These are phyloP conservation scores for Sugiyamaella chiloensis DNA, from an alignment of 805 yeast species.

Conservation along the genomic window DNA sequence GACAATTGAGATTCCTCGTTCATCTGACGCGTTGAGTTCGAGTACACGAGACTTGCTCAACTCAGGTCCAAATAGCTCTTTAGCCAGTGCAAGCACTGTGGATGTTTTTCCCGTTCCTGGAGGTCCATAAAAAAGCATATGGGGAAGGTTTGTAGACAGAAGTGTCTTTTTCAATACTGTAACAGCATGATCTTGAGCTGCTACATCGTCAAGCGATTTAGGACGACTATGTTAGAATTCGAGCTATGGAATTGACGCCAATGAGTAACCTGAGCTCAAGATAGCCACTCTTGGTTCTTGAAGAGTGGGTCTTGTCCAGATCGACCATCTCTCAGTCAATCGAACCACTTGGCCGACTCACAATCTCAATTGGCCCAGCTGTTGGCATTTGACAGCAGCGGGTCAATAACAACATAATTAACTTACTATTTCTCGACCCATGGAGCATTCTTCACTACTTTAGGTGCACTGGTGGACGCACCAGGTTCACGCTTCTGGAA, in stretches of 20 bases:
- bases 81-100: slow-evolving; percentile 80
- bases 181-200: slow-evolving; percentile 90
- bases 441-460: slow-evolving; percentile 40
- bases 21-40: slow-evolving; percentile 95
- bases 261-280: too few species aligned
- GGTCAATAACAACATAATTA: not conserved
- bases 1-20: slow-evolving; percentile 97
- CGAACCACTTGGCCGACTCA: too few species aligned
- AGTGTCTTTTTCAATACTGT: slow-evolving; percentile 76
- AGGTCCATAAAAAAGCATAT: slow-evolving; percentile 89
- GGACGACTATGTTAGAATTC: slow-evolving; percentile 60
- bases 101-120: slow-evolving; percentile 95
- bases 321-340: too few species aligned
- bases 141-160: slow-evolving; percentile 66
- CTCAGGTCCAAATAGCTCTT: slow-evolving; percentile 87
- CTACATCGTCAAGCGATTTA: slow-evolving; percentile 74
- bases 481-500: slow-evolving; percentile 2
- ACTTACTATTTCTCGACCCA: slow-evolving; percentile 87
- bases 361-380: too few species aligned
- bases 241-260: too few species aligned
- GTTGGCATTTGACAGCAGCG: too few species aligned
- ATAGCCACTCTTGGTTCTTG: too few species aligned
- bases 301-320: too few species aligned
- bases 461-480: not conserved
- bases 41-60: slow-evolving; percentile 81